These are phyloP conservation scores for Papiliotrema fonsecae DNA, from an alignment of 1,284 basidiomycete genomes.

Conservation along the genomic window DNA sequence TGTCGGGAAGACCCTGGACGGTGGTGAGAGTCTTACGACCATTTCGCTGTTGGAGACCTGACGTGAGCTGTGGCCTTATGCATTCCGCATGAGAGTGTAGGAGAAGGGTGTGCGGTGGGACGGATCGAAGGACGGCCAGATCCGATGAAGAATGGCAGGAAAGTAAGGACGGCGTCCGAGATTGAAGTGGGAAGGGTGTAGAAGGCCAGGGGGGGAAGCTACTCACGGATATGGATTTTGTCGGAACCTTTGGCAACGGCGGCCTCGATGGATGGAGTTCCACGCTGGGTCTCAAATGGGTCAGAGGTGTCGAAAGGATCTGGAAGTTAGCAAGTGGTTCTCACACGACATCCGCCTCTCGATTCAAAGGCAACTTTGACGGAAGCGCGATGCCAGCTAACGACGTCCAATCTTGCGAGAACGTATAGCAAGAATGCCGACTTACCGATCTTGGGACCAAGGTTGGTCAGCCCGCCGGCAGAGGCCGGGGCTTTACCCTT, in stretches of 20 bases:
- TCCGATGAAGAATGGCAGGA: too few species aligned
- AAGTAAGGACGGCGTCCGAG: neutral
- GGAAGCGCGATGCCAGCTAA: too few species aligned
- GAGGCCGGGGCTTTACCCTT: constrained; percentile 41
- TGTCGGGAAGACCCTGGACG: constrained; percentile 90
- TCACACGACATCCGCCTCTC: too few species aligned
- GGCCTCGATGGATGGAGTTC: constrained; percentile 55
- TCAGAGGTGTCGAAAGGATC: constrained; percentile 81
- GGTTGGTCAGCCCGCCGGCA: constrained; percentile 38
- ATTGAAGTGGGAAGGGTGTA: neutral
- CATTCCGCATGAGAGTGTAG: neutral
- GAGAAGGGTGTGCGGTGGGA: neutral
- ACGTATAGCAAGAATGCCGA: too few species aligned
- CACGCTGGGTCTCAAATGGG: constrained; percentile 68
- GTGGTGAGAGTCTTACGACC: constrained; percentile 99
- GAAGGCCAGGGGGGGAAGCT: neutral
- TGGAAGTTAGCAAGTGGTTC: constrained; percentile 42
- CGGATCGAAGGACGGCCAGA: neutral
- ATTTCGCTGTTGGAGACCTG: constrained; percentile 93
- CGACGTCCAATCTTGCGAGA: too few species aligned
- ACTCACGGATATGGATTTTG: constrained; percentile 81
- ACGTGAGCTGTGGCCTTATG: neutral
- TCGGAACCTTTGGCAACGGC: constrained; percentile 74
- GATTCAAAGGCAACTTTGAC: too few species aligned
- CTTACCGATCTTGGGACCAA: constrained; percentile 36